Evolutionary conservation across 495 filamentous ascomycete genomes (phyloP).

Genomic region (Cercophora newfieldiana): DNA sequence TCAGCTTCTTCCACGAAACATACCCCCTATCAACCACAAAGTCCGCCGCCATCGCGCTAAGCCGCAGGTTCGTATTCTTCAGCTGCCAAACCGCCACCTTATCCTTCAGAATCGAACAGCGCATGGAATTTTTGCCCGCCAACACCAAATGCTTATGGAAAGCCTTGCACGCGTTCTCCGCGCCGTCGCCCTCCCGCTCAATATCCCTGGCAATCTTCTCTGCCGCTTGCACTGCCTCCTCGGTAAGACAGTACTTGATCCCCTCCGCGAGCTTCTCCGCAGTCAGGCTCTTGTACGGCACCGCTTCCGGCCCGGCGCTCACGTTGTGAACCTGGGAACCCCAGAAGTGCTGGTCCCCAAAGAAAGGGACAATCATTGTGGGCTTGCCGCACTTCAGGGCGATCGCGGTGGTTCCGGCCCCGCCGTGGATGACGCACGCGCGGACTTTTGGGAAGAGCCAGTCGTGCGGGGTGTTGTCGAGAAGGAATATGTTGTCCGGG

Average conservation of each 20-base stretch:
- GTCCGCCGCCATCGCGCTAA: constrained; percentile 68
- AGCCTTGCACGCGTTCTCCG: constrained; percentile 65
- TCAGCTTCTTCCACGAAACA: constrained; percentile 64
- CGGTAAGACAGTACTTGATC: constrained; percentile 64
- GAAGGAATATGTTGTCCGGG: constrained; percentile 60
- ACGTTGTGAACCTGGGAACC: constrained; percentile 67
- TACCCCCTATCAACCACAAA: constrained; percentile 58
- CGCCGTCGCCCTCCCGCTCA: constrained; percentile 69
- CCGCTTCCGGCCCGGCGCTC: constrained; percentile 66
- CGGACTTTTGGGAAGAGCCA: constrained; percentile 64
- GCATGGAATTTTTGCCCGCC: constrained; percentile 58
- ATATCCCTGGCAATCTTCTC: constrained; percentile 62
- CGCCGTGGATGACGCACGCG: constrained; percentile 65
- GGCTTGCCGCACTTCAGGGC: constrained; percentile 63
- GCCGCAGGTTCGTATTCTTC: constrained; percentile 54
- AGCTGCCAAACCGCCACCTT: constrained; percentile 68
- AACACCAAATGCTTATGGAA: constrained; percentile 68
- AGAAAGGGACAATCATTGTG: constrained; percentile 69
- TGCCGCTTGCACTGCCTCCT: constrained; percentile 57
- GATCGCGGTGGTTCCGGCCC: constrained; percentile 67
- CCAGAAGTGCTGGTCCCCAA: constrained; percentile 82
- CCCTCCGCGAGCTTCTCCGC: constrained; percentile 63
- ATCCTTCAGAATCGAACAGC: constrained; percentile 65
- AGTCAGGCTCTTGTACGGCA: constrained; percentile 71
- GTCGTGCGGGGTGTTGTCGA: constrained; percentile 68